phyloP scores from a whole-genome alignment of 164 flowering plant genomes.

The Macadamia integrifolia region DNA sequence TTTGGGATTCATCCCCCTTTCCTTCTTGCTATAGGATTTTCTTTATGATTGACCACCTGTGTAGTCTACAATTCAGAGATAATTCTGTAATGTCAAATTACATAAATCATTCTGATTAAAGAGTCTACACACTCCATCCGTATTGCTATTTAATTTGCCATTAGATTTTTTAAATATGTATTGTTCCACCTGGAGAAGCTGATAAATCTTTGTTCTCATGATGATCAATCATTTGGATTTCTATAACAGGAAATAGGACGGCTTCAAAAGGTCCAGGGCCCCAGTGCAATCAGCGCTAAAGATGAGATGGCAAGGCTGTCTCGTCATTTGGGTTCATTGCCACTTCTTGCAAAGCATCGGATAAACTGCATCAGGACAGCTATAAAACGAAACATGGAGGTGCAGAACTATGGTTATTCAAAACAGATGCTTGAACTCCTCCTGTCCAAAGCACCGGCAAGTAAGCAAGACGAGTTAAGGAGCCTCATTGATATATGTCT shows the following conservation, averaged over 20 bases:
- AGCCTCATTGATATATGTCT: slow-evolving; percentile 83
- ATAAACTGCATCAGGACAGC: slow-evolving; percentile 94
- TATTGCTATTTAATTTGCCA: too few species aligned
- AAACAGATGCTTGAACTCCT: slow-evolving; percentile 97
- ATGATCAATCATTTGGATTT: background rate
- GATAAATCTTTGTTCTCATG: background rate
- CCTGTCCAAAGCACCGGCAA: slow-evolving; percentile 83
- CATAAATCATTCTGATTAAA: too few species aligned
- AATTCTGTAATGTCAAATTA: too few species aligned
- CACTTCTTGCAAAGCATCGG: slow-evolving; percentile 89
- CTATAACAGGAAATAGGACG: slow-evolving; percentile 76
- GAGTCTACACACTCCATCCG: too few species aligned
- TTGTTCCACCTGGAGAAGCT: background rate
- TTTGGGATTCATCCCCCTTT: too few species aligned
- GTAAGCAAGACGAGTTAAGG: slow-evolving; percentile 93
- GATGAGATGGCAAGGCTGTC: slow-evolving; percentile 98
- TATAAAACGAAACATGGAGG: slow-evolving; percentile 96
- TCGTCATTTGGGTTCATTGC: slow-evolving; percentile 92
- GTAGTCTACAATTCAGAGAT: too few species aligned
- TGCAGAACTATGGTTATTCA: slow-evolving; percentile 87
- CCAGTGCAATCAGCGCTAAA: slow-evolving; percentile 93
- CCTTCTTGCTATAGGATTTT: too few species aligned
- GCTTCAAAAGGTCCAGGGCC: slow-evolving; percentile 89
- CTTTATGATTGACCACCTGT: too few species aligned
- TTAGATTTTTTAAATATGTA: too few species aligned